Conservation (phyloP, 2,329 filamentous ascomycete genomes). For the Nigrospora sphaerica region DNA sequence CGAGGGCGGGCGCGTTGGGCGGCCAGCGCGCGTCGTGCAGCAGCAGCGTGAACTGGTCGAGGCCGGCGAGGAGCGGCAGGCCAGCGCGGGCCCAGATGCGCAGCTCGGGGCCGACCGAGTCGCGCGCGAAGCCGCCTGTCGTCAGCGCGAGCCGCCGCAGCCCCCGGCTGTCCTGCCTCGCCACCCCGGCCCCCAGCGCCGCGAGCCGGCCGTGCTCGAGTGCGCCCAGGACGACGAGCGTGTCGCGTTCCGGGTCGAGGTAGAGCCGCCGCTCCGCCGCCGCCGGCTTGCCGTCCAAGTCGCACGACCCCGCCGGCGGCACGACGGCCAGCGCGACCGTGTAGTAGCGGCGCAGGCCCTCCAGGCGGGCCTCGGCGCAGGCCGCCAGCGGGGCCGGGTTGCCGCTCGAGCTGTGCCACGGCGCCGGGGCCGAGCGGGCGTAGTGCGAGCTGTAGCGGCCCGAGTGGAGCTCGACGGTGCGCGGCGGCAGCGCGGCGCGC, state of each 20-base stretch:
- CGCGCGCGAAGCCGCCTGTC: constrained; percentile 15
- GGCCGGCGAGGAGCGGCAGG: constrained; percentile 11
- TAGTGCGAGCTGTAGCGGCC: constrained; percentile 17
- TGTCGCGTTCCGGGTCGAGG: constrained; percentile 21
- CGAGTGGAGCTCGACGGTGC: constrained; percentile 25
- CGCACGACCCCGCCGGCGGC: not conserved
- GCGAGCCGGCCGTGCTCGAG: constrained; percentile 13
- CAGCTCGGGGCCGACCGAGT: constrained; percentile 14
- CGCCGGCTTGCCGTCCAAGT: not conserved
- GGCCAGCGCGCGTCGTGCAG: constrained; percentile 20
- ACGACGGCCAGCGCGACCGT: constrained; percentile 19
- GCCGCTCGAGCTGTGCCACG: constrained; percentile 22
- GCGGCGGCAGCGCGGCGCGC: constrained; percentile 20
- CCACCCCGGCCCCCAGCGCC: constrained; percentile 12
- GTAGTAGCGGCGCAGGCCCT: constrained; percentile 23
- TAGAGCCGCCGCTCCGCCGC: constrained; percentile 17
- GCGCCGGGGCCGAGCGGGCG: constrained; percentile 11
- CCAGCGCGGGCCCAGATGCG: constrained; percentile 10
- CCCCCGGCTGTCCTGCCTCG: constrained; percentile 13
- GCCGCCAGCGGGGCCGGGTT: constrained; percentile 25
- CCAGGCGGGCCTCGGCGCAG: constrained; percentile 21
- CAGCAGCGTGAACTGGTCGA: constrained; percentile 22
- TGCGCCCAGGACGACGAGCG: constrained; percentile 23
- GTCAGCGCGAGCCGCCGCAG: constrained; percentile 18
- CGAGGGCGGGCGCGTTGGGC: constrained; percentile 4